Evolutionary conservation across 2,329 filamentous ascomycete species (phyloP), one percentile per base, ranked within the genome.

Genomic region (Paramyrothecium sp.): DNA sequence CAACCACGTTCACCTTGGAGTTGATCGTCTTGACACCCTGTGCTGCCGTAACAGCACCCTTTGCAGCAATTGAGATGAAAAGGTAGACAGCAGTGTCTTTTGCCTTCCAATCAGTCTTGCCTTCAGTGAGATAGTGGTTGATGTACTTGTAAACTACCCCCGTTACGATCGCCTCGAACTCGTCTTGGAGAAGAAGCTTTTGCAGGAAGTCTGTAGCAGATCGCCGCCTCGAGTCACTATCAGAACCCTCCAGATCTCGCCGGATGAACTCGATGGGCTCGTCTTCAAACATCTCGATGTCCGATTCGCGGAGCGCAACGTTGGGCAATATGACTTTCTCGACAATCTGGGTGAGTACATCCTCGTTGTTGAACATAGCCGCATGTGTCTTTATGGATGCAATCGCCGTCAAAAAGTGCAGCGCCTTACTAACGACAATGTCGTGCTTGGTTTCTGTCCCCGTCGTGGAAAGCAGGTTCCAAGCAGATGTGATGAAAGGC

Each of bases 41-140:
- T 0, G 88, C 90, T 8, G 92, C 85, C 3, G 95, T 98, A 33
- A 94, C 88, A 33, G 87, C 85, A 55, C 95, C 95, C 78, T 96
- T 97, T 46, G 93, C 92, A 17, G 95, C 95, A 65, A 98, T 92
- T 4, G 95, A 92, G 41, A 95, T 87, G 80, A 96, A 99, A 17
- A 99, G 85, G 69, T 98, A 98, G 57, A 97, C 89, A n/a, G 95
- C 95, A 1, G 94, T 98, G 69, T 99, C 95, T 78, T 99, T 99
- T 52, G 92, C 88, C 74, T 96, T 96, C 95, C 95, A 99, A 72
- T 97, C 92, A 19, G 82, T 81, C 73, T 90, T 90, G 56, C 87
- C 83, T 67, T 92, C 92, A 55, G 89, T 82, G 26, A 99, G 82
- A 71, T 96, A 97, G 72, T 93, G 90, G 60, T 89, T 85, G 67